phyloP scores from a whole-genome alignment of 2,329 filamentous ascomycete genomes.

The Aureobasidium zeae region DNA sequence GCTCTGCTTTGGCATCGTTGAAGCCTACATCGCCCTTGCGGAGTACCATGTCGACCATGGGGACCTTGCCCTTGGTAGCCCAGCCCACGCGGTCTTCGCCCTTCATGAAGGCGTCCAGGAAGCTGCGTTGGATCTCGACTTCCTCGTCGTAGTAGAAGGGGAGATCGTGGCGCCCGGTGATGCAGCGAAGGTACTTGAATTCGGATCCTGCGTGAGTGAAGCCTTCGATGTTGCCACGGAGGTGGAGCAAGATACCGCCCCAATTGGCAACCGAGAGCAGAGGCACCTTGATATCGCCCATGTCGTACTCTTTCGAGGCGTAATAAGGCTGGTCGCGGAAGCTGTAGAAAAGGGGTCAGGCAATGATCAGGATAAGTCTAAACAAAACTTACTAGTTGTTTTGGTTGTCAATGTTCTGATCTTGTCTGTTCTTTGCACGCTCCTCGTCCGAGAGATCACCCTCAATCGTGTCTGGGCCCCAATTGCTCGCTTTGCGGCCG shows the following conservation, averaged over 20 bases:
- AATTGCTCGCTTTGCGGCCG: conserved; percentile 39
- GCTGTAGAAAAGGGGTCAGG: conserved; percentile 28
- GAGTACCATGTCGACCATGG: conserved; percentile 50
- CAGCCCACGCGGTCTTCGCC: conserved; percentile 52
- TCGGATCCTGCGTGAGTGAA: conserved; percentile 53
- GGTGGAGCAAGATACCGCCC: conserved; percentile 59
- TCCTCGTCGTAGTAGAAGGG: conserved; percentile 62
- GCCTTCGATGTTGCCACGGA: conserved; percentile 58
- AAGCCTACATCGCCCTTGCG: conserved; percentile 57
- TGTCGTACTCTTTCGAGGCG: conserved; percentile 52
- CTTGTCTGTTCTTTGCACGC: conserved; percentile 37
- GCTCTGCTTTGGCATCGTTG: conserved; percentile 50
- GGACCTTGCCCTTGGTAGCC: conserved; percentile 46
- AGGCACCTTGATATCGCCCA: conserved; percentile 57
- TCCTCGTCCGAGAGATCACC: conserved; percentile 47
- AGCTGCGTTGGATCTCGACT: conserved; percentile 55
- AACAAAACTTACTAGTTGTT: conserved; percentile 17
- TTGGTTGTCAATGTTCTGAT: conserved; percentile 33
- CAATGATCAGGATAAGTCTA: conserved; percentile 14
- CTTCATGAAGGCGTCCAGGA: conserved; percentile 62
- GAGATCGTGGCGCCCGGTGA: conserved; percentile 59
- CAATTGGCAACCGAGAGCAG: conserved; percentile 58
- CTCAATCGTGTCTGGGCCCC: conserved; percentile 47
- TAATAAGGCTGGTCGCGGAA: conserved; percentile 56
- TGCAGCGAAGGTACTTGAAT: conserved; percentile 58